These are phyloP conservation scores for Elsinoe necatrix DNA, from an alignment of 2,329 filamentous ascomycete species.

Conservation along the genomic window DNA sequence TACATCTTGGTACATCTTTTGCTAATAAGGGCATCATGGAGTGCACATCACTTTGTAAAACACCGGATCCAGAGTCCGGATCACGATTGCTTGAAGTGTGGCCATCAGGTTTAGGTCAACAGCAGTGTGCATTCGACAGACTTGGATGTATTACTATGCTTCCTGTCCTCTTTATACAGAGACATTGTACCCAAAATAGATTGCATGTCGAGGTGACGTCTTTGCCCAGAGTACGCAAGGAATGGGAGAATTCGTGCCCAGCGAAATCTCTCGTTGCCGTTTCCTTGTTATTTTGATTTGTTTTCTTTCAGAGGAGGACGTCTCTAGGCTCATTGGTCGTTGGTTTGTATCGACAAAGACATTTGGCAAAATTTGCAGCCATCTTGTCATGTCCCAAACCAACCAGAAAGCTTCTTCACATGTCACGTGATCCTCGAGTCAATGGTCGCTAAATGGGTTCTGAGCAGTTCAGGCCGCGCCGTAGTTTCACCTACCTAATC, in stretches of 20 bases:
- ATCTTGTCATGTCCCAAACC: neutral
- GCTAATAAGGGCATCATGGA: neutral
- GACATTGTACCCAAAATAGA: neutral
- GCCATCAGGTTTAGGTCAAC: too few relatives aligned
- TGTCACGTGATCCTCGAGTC: neutral
- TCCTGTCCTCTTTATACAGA: neutral
- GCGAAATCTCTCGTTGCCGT: neutral
- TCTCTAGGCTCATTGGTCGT: too few relatives aligned
- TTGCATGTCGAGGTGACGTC: neutral
- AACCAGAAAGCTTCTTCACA: too few relatives aligned
- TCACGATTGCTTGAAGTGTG: neutral
- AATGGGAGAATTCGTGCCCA: neutral
- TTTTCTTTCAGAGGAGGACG: conserved; percentile 17
- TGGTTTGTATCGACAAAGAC: too few relatives aligned
- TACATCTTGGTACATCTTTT: neutral
- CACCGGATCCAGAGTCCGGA: neutral
- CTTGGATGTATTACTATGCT: too few relatives aligned
- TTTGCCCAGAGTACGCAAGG: neutral
- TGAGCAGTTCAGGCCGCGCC: too few relatives aligned
- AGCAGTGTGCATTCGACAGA: neutral
- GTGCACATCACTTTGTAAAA: neutral
- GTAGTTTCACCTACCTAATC: neutral
- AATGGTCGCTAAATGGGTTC: too few relatives aligned
- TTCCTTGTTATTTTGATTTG: neutral
- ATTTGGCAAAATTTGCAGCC: too few relatives aligned